These are phyloP conservation scores for Lepiota venenata DNA, from an alignment of 768 basidiomycete genomes.

Conservation along the genomic window DNA sequence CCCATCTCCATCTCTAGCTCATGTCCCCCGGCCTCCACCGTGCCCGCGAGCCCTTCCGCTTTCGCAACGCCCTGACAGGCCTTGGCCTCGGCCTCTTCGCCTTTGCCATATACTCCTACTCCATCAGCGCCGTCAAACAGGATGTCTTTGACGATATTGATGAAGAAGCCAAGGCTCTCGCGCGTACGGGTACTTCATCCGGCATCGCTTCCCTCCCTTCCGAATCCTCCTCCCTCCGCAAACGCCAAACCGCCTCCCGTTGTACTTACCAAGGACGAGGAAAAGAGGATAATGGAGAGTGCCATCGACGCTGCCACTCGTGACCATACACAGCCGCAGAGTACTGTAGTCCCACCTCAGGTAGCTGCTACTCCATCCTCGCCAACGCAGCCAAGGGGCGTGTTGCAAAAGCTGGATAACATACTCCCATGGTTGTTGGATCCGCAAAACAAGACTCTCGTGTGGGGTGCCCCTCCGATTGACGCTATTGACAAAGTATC, in stretches of 20 bases:
- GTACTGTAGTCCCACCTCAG: constrained; percentile 4
- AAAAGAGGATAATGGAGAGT: constrained; percentile 9
- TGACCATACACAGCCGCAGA: not conserved
- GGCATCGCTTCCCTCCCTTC: constrained; percentile 4
- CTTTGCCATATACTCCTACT: constrained; percentile 85
- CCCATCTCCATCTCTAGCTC: constrained; percentile 36
- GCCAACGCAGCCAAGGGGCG: constrained; percentile 30
- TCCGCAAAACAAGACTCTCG: constrained; percentile 57
- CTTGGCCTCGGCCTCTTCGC: constrained; percentile 67
- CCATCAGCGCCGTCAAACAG: constrained; percentile 91
- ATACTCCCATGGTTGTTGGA: constrained; percentile 53
- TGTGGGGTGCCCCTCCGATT: constrained; percentile 72
- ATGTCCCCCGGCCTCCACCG: constrained; percentile 89
- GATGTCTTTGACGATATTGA: constrained; percentile 89
- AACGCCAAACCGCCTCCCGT: not conserved
- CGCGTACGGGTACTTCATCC: constrained; percentile 8
- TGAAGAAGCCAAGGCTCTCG: constrained; percentile 65
- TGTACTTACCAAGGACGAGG: not conserved
- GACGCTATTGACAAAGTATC: constrained; percentile 41
- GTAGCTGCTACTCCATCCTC: not conserved
- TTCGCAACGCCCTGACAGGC: constrained; percentile 80
- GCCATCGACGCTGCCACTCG: constrained; percentile 1
- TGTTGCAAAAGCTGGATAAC: constrained; percentile 42
- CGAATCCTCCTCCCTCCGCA: not conserved
- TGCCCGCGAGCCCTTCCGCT: constrained; percentile 80